Conservation (phyloP, 169 alveolate genomes). For the Eimeria necatrix region DNA sequence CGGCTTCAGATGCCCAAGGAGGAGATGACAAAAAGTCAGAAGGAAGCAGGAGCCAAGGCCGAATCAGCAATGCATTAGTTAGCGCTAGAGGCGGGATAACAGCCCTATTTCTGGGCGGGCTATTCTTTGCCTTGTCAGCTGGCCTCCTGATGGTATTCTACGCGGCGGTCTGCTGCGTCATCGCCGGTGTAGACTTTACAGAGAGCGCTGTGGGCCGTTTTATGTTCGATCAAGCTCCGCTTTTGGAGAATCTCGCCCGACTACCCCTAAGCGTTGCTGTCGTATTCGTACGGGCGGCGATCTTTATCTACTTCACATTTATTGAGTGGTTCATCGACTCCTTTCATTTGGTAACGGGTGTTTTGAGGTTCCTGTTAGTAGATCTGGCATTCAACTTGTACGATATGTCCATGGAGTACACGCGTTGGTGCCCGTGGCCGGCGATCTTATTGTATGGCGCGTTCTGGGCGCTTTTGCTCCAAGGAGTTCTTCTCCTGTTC, state of each 20-base stretch:
- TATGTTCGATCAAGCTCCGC: slow-evolving; percentile 21
- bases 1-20: too few species aligned
- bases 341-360: background rate
- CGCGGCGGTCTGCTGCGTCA: slow-evolving; percentile 23
- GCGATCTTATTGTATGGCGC: background rate
- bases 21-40: too few species aligned
- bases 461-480: background rate
- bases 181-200: slow-evolving; percentile 5
- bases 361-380: background rate
- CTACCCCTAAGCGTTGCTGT: background rate
- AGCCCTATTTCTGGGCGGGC: background rate
- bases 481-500: background rate
- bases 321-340: background rate
- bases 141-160: background rate
- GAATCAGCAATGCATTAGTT: background rate
- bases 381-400: background rate
- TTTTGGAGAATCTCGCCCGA: background rate
- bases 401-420: background rate
- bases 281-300: background rate
- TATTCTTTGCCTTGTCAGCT: background rate
- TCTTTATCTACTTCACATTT: background rate
- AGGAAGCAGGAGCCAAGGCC: background rate
- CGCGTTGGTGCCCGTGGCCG: background rate
- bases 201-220: slow-evolving; percentile 27
- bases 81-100: background rate